Conservation (phyloP, 805 yeast species). For the Lachancea sp. region DNA sequence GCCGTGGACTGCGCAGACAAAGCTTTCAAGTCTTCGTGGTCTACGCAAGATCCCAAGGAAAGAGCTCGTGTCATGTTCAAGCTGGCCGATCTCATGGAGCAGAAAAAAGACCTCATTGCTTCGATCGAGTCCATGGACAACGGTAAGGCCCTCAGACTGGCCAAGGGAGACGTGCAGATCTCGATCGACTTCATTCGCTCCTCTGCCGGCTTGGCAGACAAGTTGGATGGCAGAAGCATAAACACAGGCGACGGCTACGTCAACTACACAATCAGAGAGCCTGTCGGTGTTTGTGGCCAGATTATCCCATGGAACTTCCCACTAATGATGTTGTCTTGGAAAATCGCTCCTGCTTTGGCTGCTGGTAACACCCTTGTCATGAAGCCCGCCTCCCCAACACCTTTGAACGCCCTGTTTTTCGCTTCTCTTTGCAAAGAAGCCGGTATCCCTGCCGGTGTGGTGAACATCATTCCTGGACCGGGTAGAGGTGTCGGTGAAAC, state of each 20-base stretch:
- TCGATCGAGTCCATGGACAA: constrained; percentile 68
- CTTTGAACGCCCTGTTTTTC: constrained; percentile 61
- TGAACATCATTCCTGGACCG: constrained; percentile 67
- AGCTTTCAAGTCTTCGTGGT: constrained; percentile 58
- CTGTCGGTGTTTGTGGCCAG: constrained; percentile 78
- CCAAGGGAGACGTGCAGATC: constrained; percentile 63
- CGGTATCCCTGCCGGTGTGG: constrained; percentile 70
- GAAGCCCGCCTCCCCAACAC: constrained; percentile 75
- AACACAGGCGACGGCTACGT: constrained; percentile 59
- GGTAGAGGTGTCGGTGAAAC: constrained; percentile 71
- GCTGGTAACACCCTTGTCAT: constrained; percentile 69
- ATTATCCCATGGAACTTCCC: constrained; percentile 87
- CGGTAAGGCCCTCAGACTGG: constrained; percentile 64
- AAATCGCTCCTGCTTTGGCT: constrained; percentile 70
- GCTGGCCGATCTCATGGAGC: constrained; percentile 65
- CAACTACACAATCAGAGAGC: constrained; percentile 63
- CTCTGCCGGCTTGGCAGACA: constrained; percentile 70
- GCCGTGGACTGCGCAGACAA: constrained; percentile 64
- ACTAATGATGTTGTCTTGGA: constrained; percentile 73
- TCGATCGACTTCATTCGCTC: constrained; percentile 60
- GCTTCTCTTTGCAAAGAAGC: constrained; percentile 58
- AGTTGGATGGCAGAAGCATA: constrained; percentile 56
- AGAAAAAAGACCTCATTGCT: constrained; percentile 55
- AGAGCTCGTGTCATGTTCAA: constrained; percentile 49
- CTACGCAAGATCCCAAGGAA: constrained; percentile 48